These are phyloP conservation scores for Pseudisothecium myosuroides DNA, from an alignment of 225 moss, liverwort and hornwort genomes.

Conservation along the genomic window DNA sequence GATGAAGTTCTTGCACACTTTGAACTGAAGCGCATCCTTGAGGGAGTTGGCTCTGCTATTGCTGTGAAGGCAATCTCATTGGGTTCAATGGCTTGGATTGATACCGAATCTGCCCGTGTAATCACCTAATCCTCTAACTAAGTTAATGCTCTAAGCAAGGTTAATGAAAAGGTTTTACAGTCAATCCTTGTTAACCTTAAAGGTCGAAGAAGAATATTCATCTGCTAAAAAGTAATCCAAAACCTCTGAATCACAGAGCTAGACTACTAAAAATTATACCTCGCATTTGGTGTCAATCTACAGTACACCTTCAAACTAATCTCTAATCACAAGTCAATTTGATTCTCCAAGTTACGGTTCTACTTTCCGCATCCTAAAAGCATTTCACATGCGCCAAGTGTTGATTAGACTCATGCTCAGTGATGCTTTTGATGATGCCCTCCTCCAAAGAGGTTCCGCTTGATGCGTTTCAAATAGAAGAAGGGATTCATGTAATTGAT, in stretches of 20 bases:
- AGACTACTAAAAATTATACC: background rate
- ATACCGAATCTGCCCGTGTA: background rate
- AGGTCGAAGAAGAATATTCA: background rate
- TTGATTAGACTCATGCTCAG: background rate
- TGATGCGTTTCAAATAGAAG: conserved; percentile 36
- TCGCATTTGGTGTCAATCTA: background rate
- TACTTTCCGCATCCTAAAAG: background rate
- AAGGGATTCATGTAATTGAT: conserved; percentile 39
- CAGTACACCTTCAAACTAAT: background rate
- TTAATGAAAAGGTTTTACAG: background rate
- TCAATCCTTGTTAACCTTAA: background rate
- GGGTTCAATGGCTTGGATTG: background rate
- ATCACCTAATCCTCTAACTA: background rate
- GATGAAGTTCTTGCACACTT: background rate
- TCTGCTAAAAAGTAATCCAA: background rate
- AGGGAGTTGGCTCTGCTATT: background rate
- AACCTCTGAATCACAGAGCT: background rate
- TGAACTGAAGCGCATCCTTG: no score
- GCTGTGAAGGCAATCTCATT: background rate
- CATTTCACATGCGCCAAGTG: background rate
- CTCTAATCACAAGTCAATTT: background rate
- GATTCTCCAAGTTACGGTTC: background rate
- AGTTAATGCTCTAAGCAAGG: no score
- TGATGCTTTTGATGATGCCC: background rate
- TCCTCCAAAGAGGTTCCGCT: conserved; percentile 28